Percentiles rank a stretch among this genome's conserved stretches.
These are phyloP conservation scores for Hemerocallis citrina DNA, from an alignment of 106 monocot genomes.

Conservation along the genomic window DNA sequence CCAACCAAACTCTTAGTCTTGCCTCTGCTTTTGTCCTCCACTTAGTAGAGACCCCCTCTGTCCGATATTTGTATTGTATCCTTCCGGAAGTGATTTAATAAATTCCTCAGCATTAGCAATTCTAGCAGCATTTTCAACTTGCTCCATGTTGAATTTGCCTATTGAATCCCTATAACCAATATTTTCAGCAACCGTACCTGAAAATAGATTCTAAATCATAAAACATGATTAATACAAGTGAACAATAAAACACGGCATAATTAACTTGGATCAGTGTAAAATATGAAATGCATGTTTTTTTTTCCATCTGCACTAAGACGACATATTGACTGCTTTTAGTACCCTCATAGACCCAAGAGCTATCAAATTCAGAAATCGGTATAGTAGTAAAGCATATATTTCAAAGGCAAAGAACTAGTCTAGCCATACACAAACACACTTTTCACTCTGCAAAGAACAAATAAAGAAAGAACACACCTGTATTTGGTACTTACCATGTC, in stretches of 20 bases:
- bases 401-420: background rate
- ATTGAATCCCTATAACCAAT: constrained; percentile 61
- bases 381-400: background rate
- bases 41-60: constrained; percentile 68
- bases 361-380: background rate
- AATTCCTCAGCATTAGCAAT: constrained; percentile 85
- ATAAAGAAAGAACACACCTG: background rate
- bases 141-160: constrained; percentile 38
- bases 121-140: constrained; percentile 58
- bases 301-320: too few species aligned
- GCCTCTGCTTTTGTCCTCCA: constrained; percentile 92
- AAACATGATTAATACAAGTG: background rate
- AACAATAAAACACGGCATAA: background rate
- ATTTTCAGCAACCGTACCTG: constrained; percentile 82
- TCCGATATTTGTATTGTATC: constrained; percentile 63
- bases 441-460: background rate
- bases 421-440: background rate
- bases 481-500: constrained; percentile 48
- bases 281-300: too few species aligned
- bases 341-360: background rate
- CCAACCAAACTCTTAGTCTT: background rate
- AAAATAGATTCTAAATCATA: constrained; percentile 54
- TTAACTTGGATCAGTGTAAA: background rate
- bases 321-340: too few species aligned
- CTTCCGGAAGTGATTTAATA: constrained; percentile 49